These are phyloP conservation scores for Plectranthus barbatus DNA, from an alignment of 257 asterid genomes.

Conservation along the genomic window DNA sequence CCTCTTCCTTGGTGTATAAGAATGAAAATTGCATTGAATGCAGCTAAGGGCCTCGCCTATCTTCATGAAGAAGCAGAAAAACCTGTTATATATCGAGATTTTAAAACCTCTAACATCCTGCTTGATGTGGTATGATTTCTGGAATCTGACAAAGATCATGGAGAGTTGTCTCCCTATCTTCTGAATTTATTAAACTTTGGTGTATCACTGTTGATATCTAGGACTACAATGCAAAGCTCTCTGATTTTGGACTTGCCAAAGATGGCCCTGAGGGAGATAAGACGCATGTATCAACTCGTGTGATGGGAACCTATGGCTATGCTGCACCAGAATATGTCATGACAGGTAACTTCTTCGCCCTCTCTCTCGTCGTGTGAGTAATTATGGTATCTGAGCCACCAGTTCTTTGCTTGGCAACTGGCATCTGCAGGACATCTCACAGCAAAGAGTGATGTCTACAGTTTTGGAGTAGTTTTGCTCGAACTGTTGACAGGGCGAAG, in stretches of 20 bases:
- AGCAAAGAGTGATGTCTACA: slow-evolving; percentile 75
- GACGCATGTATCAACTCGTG: slow-evolving; percentile 79
- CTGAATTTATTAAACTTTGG: background rate
- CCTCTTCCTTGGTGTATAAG: too few species aligned
- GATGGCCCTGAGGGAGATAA: slow-evolving; percentile 80
- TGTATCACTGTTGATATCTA: slow-evolving; percentile 21
- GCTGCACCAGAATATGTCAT: slow-evolving; percentile 82
- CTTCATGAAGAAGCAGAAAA: too few species aligned
- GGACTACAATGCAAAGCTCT: slow-evolving; percentile 82
- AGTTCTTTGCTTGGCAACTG: background rate
- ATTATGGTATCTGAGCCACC: background rate
- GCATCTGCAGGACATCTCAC: slow-evolving; percentile 60
- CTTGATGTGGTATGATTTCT: slow-evolving; percentile 25
- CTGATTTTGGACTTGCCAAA: slow-evolving; percentile 86
- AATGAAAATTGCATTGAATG: too few species aligned
- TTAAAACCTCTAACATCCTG: too few species aligned
- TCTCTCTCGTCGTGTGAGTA: background rate
- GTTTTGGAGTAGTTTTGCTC: slow-evolving; percentile 78
- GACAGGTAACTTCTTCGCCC: slow-evolving; percentile 39
- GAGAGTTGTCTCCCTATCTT: background rate
- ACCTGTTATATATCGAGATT: too few species aligned
- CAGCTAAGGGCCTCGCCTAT: too few species aligned
- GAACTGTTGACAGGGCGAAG: slow-evolving; percentile 60
- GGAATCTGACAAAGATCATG: slow-evolving; percentile 12
- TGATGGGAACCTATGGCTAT: slow-evolving; percentile 85